Percentiles rank a stretch among this genome's conserved stretches.
phyloP scores from a whole-genome alignment of 352 stramenopile species.

The Paralagenidium karlingii region DNA sequence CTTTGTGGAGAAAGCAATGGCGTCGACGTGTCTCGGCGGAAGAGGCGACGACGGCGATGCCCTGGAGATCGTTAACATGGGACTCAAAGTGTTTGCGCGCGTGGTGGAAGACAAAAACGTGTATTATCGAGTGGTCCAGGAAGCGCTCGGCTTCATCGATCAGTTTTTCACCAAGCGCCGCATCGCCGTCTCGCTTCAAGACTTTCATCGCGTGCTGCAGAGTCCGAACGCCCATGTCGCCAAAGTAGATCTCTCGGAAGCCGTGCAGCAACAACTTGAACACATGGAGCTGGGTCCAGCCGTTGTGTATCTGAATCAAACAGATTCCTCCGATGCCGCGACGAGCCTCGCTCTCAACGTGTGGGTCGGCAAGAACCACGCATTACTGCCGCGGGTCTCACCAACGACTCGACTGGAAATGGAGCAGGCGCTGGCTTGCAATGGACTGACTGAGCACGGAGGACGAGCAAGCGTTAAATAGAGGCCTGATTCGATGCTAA shows the following conservation, averaged over 20 bases:
- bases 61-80: conserved; percentile 86
- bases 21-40: conserved; percentile 35
- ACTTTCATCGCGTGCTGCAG: conserved; percentile 37
- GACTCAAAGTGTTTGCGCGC: conserved; percentile 84
- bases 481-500: too few species aligned
- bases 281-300: conserved; percentile 33
- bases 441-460: too few species aligned
- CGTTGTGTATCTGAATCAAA: conserved; percentile 30
- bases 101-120: conserved; percentile 42
- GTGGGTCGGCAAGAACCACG: conserved; percentile 48
- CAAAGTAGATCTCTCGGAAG: conserved; percentile 25
- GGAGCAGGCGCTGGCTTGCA: conserved; percentile 26
- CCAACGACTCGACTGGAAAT: conserved; percentile 48
- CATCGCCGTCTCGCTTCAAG: conserved; percentile 17
- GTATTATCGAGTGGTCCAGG: conserved; percentile 79
- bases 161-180: conserved; percentile 78
- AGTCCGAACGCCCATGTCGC: conserved; percentile 31
- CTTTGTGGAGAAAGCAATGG: conserved; percentile 65
- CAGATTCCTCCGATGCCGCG: neutral
- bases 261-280: conserved; percentile 17
- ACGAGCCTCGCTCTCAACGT: conserved; percentile 51
- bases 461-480: too few species aligned
- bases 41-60: conserved; percentile 53
- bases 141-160: conserved; percentile 79
- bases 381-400: conserved; percentile 64